Evolutionary conservation across 2,329 filamentous ascomycete genomes (phyloP), one percentile per base, ranked within the genome.

Genomic region (Simplicillium aogashimaense): DNA sequence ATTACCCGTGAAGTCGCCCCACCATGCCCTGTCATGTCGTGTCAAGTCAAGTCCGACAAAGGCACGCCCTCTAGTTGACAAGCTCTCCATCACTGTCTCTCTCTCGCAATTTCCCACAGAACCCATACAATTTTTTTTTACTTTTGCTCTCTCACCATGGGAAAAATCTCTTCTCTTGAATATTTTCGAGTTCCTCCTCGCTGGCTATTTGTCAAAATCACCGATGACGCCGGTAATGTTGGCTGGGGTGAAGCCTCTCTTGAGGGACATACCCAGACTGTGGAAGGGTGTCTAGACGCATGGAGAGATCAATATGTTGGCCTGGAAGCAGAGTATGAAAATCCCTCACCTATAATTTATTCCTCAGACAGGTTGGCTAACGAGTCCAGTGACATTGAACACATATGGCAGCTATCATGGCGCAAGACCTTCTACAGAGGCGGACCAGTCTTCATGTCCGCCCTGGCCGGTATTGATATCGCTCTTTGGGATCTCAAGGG

Each of bases 361-460:
- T 25, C 5, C 20, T 25, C 6, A 25, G 6, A 25, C 5, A 6
- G 20, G 20, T 25, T n/a, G n/a, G n/a, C n/a, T n/a, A n/a, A n/a
- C n/a, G n/a, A 3, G 3, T 29, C 7, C 35, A 84, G 80, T 53
- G 77, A 86, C 37, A 88, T 89, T 47, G 84, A 89, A 54, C 79
- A 86, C 46, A 81, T 89, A 43, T 89, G 85, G 85, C 83, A 87
- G 55, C 70, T 73, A 47, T 74, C 76, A 18, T 88, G 79, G 74
- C 72, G 84, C 33, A 65, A 74, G 33, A 76, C 76, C 0, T 90
- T 89, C 58, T 89, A 89, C 57, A 70, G 85, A 20, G 84, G 84
- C 2, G 85, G 84, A 0, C 81, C 84, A 0, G 83, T 89, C 9
- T 81, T 89, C 47, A 88, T 89, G 83, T 84, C 78, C 48, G 85